These are phyloP conservation scores for Ustilago tritici DNA, from an alignment of 1,284 basidiomycete species.

Conservation along the genomic window DNA sequence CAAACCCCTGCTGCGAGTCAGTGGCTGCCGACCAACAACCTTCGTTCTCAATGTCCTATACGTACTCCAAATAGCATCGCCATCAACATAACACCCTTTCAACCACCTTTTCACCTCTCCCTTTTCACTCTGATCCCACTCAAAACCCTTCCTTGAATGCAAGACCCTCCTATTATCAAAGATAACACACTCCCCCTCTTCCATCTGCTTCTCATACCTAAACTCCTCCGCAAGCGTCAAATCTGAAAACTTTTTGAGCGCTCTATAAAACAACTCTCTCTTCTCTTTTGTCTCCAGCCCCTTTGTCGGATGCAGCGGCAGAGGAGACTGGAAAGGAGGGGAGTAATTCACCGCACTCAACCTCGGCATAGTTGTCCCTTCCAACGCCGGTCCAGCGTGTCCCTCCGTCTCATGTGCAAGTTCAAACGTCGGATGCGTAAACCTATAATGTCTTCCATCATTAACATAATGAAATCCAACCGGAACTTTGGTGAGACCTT, in stretches of 20 bases:
- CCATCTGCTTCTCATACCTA: conserved; percentile 78
- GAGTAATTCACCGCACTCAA: conserved; percentile 81
- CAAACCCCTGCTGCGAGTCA: conserved; percentile 6
- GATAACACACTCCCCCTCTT: conserved; percentile 86
- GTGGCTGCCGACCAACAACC: conserved; percentile 29
- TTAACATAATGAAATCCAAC: conserved; percentile 93
- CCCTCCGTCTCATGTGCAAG: conserved; percentile 70
- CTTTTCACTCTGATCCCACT: conserved; percentile 70
- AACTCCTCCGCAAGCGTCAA: conserved; percentile 75
- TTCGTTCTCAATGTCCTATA: conserved; percentile 55
- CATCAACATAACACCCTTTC: conserved; percentile 84
- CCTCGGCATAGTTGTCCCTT: conserved; percentile 57
- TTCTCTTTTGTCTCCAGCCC: conserved; percentile 24
- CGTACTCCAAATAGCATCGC: conserved; percentile 78
- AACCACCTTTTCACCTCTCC: conserved; percentile 73
- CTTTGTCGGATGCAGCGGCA: conserved; percentile 61
- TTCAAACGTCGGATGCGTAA: conserved; percentile 84
- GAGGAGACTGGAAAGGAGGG: conserved; percentile 91
- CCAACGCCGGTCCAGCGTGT: conserved; percentile 41
- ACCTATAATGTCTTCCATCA: conserved; percentile 85
- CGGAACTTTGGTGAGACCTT: conserved; percentile 76
- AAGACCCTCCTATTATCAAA: conserved; percentile 95
- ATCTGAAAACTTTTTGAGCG: conserved; percentile 77
- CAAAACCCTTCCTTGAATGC: conserved; percentile 87
- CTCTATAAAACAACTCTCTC: conserved; percentile 68